phyloP scores from a whole-genome alignment of 495 filamentous ascomycete genomes.

The Penicilliopsis zonata region DNA sequence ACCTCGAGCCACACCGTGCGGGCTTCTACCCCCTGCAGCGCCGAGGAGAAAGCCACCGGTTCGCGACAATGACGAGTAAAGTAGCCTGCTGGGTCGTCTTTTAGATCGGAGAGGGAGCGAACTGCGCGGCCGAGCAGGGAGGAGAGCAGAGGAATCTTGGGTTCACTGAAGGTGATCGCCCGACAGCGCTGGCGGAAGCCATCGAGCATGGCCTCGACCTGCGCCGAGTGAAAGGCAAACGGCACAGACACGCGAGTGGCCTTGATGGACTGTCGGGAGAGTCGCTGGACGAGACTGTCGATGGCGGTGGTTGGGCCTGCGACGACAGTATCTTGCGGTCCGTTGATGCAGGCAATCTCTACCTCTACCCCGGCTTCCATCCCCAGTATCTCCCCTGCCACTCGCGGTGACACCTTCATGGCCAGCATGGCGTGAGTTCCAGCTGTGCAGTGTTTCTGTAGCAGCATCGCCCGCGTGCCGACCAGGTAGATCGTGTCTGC shows the following conservation, averaged over 20 bases:
- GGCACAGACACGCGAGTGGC: conserved; percentile 31
- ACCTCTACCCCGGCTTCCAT: conserved; percentile 5
- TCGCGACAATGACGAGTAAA: conserved; percentile 14
- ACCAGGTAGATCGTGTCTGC: conserved; percentile 61
- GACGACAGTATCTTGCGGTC: conserved; percentile 47
- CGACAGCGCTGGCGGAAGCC: conserved; percentile 17
- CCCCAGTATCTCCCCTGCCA: conserved; percentile 8
- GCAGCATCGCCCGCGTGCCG: conserved; percentile 11
- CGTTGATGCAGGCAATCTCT: conserved; percentile 51
- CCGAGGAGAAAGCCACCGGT: conserved; percentile 17
- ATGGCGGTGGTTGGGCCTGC: conserved; percentile 36
- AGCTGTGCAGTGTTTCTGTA: conserved; percentile 7
- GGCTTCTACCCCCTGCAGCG: conserved; percentile 10
- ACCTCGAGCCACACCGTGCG: conserved; percentile 25
- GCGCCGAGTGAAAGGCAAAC: conserved; percentile 43
- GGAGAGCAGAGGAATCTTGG: conserved; percentile 19
- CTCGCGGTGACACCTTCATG: conserved; percentile 21
- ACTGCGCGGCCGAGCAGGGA: conserved; percentile 11
- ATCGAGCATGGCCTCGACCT: conserved; percentile 39
- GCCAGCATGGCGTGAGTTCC: conserved; percentile 41
- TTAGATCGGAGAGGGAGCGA: conserved; percentile 6
- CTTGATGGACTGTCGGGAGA: conserved; percentile 7
- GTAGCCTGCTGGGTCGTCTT: conserved; percentile 17
- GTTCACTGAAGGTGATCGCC: conserved; percentile 22
- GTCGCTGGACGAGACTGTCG: conserved; percentile 1